Percentiles rank a stretch among this genome's conserved stretches.
Evolutionary conservation across 108 stramenopile species (phyloP).

Genomic region (Stephanodiscus minutulus): DNA sequence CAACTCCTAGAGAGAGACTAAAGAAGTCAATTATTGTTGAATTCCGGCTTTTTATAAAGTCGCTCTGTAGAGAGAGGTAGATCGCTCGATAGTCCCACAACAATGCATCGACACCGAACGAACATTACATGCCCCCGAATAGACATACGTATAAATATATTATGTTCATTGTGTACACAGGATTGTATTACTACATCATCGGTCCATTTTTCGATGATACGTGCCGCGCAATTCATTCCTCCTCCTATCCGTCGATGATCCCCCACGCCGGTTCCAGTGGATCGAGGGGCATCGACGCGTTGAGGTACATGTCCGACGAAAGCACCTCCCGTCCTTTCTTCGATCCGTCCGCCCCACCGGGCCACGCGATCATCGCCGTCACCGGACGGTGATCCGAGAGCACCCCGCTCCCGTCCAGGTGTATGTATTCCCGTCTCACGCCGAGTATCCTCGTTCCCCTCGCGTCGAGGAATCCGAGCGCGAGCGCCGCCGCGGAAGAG

Average conservation of each 20-base stretch:
- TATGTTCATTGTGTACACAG: no score
- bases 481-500: constrained; percentile 15
- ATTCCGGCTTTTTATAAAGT: no score
- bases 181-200: no score
- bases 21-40: neutral
- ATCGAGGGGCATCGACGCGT: constrained; percentile 43
- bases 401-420: constrained; percentile 36
- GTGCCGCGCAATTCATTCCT: constrained; percentile 8
- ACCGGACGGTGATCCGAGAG: constrained; percentile 53
- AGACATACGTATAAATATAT: no score
- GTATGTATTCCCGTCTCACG: constrained; percentile 29
- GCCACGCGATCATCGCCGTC: constrained; percentile 51
- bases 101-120: no score
- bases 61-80: no score
- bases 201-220: no score
- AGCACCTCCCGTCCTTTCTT: constrained; percentile 20
- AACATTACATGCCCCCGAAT: no score
- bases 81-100: no score
- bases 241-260: constrained; percentile 13
- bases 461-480: constrained; percentile 45
- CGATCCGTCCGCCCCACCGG: neutral
- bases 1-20: no score
- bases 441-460: constrained; percentile 43
- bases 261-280: constrained; percentile 53
- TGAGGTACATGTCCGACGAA: constrained; percentile 32